These are phyloP conservation scores for Pythium biforme DNA, from an alignment of 352 stramenopile genomes.

Conservation along the genomic window DNA sequence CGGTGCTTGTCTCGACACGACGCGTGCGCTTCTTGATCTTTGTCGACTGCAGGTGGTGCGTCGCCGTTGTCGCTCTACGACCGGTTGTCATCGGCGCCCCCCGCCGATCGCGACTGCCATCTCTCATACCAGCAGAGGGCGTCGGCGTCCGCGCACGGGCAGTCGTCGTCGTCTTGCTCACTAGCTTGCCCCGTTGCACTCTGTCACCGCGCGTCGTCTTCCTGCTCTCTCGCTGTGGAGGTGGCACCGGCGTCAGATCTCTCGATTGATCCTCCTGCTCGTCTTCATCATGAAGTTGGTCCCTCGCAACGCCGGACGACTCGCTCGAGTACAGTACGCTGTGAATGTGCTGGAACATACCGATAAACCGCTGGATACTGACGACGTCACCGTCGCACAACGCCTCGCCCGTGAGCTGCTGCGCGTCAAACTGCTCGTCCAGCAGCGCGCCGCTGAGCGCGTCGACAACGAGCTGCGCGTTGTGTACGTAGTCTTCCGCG, in stretches of 20 bases:
- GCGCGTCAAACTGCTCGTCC: conserved; percentile 48
- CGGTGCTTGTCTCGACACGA: neutral
- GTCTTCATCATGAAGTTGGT: neutral
- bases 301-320: neutral
- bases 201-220: too few relatives aligned
- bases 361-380: conserved; percentile 50
- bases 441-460: conserved; percentile 69
- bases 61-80: neutral
- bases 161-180: too few relatives aligned
- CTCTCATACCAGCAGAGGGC: too few relatives aligned
- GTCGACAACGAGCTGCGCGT: conserved; percentile 86
- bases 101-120: neutral
- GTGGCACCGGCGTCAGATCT: neutral
- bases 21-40: conserved; percentile 22
- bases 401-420: conserved; percentile 50
- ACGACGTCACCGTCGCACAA: conserved; percentile 54
- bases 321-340: conserved; percentile 48
- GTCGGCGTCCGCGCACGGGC: too few relatives aligned
- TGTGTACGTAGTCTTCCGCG: conserved; percentile 79
- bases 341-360: conserved; percentile 60
- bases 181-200: too few relatives aligned
- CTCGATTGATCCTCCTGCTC: neutral
- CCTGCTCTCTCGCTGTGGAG: neutral
- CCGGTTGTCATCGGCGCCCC: neutral
- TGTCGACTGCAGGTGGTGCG: neutral